Conservation (phyloP, 2,329 filamentous ascomycete genomes). For the Pestalotiopsis sp. region DNA sequence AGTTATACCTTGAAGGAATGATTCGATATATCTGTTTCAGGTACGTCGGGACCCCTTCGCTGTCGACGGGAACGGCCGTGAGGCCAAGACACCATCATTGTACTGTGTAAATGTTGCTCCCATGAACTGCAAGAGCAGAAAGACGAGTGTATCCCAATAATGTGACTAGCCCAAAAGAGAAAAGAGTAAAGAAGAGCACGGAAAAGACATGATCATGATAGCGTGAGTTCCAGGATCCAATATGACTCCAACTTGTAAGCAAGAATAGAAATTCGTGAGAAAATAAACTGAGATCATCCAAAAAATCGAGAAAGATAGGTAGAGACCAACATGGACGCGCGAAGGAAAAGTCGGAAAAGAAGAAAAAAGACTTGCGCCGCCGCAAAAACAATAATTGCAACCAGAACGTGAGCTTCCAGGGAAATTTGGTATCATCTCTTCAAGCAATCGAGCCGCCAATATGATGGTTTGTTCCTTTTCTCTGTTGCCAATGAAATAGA, state of each 20-base stretch:
- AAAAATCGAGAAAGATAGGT: background rate
- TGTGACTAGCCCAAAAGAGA: background rate
- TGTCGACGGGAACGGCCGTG: background rate
- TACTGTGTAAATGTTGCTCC: background rate
- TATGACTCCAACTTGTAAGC: background rate
- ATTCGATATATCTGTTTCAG: background rate
- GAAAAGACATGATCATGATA: constrained; percentile 7
- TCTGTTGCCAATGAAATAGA: background rate
- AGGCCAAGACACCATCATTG: background rate
- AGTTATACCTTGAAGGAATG: background rate
- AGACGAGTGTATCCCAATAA: constrained; percentile 3
- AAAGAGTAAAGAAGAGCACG: background rate
- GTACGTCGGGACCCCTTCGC: background rate
- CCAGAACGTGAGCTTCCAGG: background rate
- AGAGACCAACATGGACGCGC: background rate
- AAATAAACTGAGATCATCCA: background rate
- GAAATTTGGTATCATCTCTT: constrained; percentile 3
- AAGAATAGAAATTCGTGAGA: background rate
- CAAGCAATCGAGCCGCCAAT: constrained; percentile 5
- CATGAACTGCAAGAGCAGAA: background rate
- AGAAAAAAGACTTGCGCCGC: constrained; percentile 3
- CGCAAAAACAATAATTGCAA: constrained; percentile 9
- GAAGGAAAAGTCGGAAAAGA: background rate
- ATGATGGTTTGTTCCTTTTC: constrained; percentile 6
- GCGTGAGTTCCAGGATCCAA: background rate